Conservation (phyloP, 1,139 yeast genomes). For the Saccharomyces hybrid region DNA sequence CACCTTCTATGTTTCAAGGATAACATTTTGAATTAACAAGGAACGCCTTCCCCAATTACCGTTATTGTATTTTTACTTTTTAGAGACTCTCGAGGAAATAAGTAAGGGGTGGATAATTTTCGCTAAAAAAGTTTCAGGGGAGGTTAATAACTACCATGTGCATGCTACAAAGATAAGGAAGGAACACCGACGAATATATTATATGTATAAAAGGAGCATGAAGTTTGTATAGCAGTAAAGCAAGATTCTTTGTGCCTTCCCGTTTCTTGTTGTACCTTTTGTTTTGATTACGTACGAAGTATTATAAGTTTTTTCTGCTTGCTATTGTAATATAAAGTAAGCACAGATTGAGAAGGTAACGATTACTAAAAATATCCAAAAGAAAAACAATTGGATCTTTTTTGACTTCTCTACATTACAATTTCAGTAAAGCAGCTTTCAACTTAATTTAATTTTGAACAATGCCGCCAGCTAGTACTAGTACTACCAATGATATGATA, state of each 20-base stretch:
- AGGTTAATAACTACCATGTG: not conserved
- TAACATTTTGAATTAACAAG: not conserved
- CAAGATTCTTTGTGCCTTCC: not conserved
- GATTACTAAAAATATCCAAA: not conserved
- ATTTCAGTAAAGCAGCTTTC: not conserved
- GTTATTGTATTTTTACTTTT: not conserved
- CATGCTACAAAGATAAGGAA: not conserved
- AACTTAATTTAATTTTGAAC: not conserved
- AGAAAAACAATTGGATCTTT: not conserved
- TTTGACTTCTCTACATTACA: not conserved
- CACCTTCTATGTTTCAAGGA: not conserved
- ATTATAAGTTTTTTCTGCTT: not conserved
- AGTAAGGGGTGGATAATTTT: not conserved
- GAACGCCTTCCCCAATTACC: not conserved
- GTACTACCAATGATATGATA: constrained; percentile 27
- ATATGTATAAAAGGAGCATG: not conserved
- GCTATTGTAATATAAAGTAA: not conserved
- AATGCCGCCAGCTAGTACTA: constrained; percentile 11
- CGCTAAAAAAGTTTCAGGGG: not conserved
- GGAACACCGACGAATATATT: not conserved
- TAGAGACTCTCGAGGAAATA: not conserved
- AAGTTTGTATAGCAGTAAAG: not conserved
- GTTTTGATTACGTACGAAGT: not conserved
- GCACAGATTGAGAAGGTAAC: not conserved
- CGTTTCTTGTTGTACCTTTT: not conserved